Percentiles rank a stretch among this genome's conserved stretches.
phyloP scores from a whole-genome alignment of 495 filamentous ascomycete species.

The Clohesyomyces aquaticus region DNA sequence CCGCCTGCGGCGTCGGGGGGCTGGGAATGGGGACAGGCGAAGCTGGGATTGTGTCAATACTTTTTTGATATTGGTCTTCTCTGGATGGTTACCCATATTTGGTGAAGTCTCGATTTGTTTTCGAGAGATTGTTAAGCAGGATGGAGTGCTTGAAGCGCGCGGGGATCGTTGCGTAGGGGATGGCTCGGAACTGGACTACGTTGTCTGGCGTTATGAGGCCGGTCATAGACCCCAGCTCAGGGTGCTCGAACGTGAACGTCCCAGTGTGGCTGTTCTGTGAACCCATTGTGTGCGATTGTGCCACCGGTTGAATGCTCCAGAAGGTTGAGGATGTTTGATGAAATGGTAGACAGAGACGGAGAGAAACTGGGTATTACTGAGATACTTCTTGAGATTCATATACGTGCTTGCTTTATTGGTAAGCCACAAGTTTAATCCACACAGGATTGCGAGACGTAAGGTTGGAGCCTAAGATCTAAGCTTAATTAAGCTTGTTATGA shows the following conservation, averaged over 20 bases:
- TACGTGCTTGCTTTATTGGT: background rate
- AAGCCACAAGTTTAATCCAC: background rate
- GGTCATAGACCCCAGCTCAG: constrained; percentile 16
- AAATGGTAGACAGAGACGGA: background rate
- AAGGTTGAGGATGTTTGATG: background rate
- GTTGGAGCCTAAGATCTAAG: background rate
- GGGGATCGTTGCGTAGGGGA: constrained; percentile 30
- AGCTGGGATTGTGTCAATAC: constrained; percentile 1
- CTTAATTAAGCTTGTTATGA: background rate
- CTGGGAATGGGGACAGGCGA: constrained; percentile 18
- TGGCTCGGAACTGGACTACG: constrained; percentile 31
- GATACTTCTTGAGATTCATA: too few relatives aligned
- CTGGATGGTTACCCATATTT: constrained; percentile 19
- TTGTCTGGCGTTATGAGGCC: constrained; percentile 13
- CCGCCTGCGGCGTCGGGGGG: background rate
- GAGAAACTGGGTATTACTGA: background rate
- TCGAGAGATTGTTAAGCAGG: constrained; percentile 9
- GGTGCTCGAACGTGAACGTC: constrained; percentile 19
- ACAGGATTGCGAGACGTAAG: background rate
- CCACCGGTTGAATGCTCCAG: background rate
- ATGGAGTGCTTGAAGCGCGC: constrained; percentile 25
- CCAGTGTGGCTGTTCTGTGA: background rate
- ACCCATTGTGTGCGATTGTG: constrained; percentile 5
- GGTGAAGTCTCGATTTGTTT: constrained; percentile 21
- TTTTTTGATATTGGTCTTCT: too few relatives aligned